These are phyloP conservation scores for Omphalea diandra DNA, from an alignment of 441 rosid genomes.

Conservation along the genomic window DNA sequence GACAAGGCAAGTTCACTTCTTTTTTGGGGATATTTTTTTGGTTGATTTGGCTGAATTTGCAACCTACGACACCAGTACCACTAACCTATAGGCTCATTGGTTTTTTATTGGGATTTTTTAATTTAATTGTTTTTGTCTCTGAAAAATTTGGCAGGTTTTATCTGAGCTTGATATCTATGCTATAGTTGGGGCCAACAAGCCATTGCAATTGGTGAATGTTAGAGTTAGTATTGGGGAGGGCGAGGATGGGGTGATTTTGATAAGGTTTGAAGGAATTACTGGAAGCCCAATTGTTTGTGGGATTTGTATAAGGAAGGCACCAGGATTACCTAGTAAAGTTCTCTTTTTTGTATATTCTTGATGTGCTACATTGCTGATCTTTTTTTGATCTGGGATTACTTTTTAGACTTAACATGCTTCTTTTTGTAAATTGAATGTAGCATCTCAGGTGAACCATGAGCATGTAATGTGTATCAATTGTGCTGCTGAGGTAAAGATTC, in stretches of 20 bases:
- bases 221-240: slow-evolving; percentile 55
- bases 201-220: slow-evolving; percentile 56
- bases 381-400: neutral
- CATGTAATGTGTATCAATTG: slow-evolving; percentile 59
- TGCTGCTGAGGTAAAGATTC: slow-evolving; percentile 54
- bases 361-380: slow-evolving; percentile 1
- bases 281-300: slow-evolving; percentile 80
- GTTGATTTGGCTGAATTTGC: no score
- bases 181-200: slow-evolving; percentile 74
- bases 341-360: slow-evolving; percentile 10
- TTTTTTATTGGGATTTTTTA: neutral
- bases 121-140: neutral
- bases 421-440: slow-evolving; percentile 18
- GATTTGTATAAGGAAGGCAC: slow-evolving; percentile 61
- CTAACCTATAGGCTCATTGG: no score
- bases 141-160: slow-evolving; percentile 53
- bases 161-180: slow-evolving; percentile 75
- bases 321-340: slow-evolving; percentile 40
- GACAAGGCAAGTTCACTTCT: slow-evolving; percentile 56
- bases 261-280: slow-evolving; percentile 65
- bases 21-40: no score
- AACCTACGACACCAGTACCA: no score
- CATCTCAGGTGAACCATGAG: slow-evolving; percentile 28
- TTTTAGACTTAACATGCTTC: slow-evolving; percentile 9
- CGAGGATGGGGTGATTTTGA: slow-evolving; percentile 44